Percentiles rank a stretch among this genome's conserved stretches.
phyloP scores from a whole-genome alignment of 805 yeast genomes.

The Yarrowia phangngaensis region DNA sequence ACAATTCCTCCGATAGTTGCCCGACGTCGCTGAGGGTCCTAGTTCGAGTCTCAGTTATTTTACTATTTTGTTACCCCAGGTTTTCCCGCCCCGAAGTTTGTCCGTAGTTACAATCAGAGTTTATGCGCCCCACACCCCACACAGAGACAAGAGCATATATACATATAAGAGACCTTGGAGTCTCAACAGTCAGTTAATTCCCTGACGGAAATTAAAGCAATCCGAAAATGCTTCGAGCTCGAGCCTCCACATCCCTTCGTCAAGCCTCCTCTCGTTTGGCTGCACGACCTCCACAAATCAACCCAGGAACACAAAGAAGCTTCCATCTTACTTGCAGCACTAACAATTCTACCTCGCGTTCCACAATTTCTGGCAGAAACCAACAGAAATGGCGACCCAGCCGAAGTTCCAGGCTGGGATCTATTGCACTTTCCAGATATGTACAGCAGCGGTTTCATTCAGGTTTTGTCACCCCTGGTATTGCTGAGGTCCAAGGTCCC shows the following conservation, averaged over 20 bases:
- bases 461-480: conserved; percentile 3
- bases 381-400: conserved; percentile 10
- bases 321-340: conserved; percentile 17
- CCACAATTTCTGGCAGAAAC: conserved; percentile 9
- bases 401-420: conserved; percentile 2
- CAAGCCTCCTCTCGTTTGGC: conserved; percentile 10
- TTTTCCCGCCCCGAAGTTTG: conserved; percentile 24
- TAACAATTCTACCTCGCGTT: not conserved
- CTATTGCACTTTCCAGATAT: not conserved
- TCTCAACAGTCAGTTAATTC: not conserved
- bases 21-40: not conserved
- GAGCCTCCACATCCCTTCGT: conserved; percentile 8
- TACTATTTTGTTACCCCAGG: conserved; percentile 7
- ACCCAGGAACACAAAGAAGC: conserved; percentile 2
- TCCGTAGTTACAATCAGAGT: conserved; percentile 8
- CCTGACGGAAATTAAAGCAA: no score
- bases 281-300: conserved; percentile 2
- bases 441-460: conserved; percentile 1
- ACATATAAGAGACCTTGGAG: conserved; percentile 16
- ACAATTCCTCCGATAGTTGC: conserved; percentile 13
- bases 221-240: conserved; percentile 14
- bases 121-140: conserved; percentile 24
- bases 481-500: conserved; percentile 17
- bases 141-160: conserved; percentile 3
- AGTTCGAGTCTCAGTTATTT: conserved; percentile 14